A percentile compares a stretch with the other conserved stretches of the same genome.
Conservation (phyloP, 331 rosid genomes). For the Pyrus hybrid region DNA sequence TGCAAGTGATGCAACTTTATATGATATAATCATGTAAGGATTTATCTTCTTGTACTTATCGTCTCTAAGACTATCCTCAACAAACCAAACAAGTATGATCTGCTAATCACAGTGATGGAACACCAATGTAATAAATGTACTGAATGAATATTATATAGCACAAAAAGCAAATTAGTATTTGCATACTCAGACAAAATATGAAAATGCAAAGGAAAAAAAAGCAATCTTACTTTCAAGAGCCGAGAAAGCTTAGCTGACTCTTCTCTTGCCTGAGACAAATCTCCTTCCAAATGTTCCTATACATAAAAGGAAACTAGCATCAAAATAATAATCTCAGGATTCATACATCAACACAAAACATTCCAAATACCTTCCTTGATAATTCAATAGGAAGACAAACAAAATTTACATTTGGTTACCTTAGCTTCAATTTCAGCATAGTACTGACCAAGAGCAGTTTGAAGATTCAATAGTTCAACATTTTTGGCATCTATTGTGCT, state of each 20-base stretch:
- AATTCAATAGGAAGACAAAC: neutral
- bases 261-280: conserved; percentile 67
- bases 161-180: neutral
- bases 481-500: conserved; percentile 73
- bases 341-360: neutral
- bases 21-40: neutral
- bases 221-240: conserved; percentile 49
- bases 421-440: conserved; percentile 98
- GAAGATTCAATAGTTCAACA: conserved; percentile 75
- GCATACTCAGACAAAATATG: neutral
- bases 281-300: conserved; percentile 85
- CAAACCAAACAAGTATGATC: neutral
- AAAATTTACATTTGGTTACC: conserved; percentile 35
- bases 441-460: conserved; percentile 97
- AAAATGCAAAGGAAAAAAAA: neutral
- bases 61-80: neutral
- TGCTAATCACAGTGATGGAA: neutral
- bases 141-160: neutral
- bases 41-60: neutral
- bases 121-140: conserved; percentile 1
- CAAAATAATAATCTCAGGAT: neutral
- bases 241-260: conserved; percentile 58
- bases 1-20: neutral
- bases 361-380: neutral
- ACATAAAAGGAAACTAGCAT: neutral